A percentile compares a stretch with the other conserved stretches of the same genome.
Evolutionary conservation across 805 yeast species (phyloP).

Genomic region (Maudiozyma barnettii): DNA sequence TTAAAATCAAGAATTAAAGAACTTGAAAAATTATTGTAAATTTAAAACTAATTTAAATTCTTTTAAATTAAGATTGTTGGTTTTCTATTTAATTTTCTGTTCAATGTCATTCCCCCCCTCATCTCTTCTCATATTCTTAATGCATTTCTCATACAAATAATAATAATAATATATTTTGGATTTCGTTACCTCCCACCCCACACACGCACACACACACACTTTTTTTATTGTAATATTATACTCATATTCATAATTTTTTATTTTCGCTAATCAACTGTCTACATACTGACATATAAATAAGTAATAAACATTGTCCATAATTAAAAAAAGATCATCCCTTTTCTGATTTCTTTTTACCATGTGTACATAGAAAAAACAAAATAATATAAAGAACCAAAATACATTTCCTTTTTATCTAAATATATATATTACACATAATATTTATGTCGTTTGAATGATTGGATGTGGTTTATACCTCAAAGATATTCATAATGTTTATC

Average conservation of each 20-base stretch:
- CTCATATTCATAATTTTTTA: background rate
- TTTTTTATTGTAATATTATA: background rate
- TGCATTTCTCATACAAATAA: background rate
- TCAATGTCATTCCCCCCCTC: background rate
- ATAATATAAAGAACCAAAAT: no score
- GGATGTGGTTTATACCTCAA: no score
- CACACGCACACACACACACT: no score
- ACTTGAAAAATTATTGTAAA: background rate
- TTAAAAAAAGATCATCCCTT: background rate
- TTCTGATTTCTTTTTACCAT: background rate
- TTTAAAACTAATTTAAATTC: background rate
- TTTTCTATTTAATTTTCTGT: background rate
- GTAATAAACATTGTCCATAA: background rate
- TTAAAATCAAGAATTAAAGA: conserved; percentile 33
- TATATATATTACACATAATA: background rate
- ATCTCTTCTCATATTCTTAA: background rate
- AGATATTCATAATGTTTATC: background rate
- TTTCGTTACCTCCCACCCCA: no score
- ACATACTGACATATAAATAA: background rate
- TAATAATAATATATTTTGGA: no score
- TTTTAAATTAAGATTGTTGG: background rate
- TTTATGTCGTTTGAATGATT: background rate
- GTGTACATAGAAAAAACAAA: no score
- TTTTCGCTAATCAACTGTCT: background rate
- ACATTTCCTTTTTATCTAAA: background rate